A percentile compares a stretch with the other conserved stretches of the same genome.
These are phyloP conservation scores for Aspergillus costaricaensis DNA, from an alignment of 2,329 filamentous ascomycete genomes.

Conservation along the genomic window DNA sequence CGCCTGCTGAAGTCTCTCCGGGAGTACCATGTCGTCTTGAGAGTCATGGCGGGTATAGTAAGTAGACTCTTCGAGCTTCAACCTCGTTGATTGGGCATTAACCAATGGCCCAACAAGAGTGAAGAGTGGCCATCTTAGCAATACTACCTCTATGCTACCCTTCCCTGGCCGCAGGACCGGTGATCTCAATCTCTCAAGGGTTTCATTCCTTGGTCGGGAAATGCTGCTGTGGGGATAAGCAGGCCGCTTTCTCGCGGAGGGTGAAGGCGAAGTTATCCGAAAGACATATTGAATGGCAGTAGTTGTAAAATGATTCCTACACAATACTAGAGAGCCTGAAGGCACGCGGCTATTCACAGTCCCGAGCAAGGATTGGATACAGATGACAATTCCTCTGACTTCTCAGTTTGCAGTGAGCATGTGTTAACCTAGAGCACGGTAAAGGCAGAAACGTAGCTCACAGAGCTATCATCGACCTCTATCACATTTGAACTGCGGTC, in stretches of 20 bases:
- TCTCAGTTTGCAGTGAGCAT: background rate
- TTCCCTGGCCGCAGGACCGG: background rate
- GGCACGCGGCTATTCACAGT: background rate
- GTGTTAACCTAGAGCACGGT: constrained; percentile 61
- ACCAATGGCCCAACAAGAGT: background rate
- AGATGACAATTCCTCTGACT: background rate
- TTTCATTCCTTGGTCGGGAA: background rate
- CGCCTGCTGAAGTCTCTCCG: background rate
- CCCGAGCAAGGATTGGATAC: background rate
- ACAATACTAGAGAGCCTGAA: background rate
- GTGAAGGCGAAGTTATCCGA: background rate
- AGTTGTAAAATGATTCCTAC: background rate
- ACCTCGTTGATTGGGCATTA: background rate
- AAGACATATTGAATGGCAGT: background rate
- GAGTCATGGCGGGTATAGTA: background rate
- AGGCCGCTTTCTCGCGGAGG: background rate
- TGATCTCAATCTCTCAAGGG: background rate
- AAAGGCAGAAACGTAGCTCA: constrained; percentile 94
- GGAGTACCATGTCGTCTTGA: background rate
- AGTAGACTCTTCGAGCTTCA: background rate
- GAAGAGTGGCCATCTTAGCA: background rate
- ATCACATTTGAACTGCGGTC: constrained; percentile 78
- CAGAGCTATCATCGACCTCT: constrained; percentile 72
- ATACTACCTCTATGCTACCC: background rate
- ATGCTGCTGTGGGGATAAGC: background rate